Conservation (phyloP, 768 basidiomycete species). For the Phlebiopsis flavidoalba region DNA sequence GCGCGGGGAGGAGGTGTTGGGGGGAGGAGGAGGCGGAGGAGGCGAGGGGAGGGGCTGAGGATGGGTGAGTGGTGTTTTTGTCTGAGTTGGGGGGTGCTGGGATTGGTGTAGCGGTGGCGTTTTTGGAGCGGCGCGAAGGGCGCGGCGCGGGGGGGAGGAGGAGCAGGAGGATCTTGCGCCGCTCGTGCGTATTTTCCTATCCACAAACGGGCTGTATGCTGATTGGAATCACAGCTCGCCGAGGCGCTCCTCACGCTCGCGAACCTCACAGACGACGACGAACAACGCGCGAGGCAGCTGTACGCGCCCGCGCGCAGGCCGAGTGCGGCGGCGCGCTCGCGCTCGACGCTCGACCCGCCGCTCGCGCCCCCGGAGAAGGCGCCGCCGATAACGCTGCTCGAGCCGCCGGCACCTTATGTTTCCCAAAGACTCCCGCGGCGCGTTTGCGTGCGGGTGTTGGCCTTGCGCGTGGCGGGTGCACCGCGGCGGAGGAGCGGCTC, state of each 20-base stretch:
- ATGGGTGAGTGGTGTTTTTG: constrained; percentile 36
- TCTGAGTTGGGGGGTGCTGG: constrained; percentile 24
- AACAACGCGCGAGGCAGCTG: constrained; percentile 41
- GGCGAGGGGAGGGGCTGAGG: constrained; percentile 44
- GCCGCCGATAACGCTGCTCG: neutral
- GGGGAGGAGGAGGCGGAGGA: constrained; percentile 48
- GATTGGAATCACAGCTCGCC: constrained; percentile 30
- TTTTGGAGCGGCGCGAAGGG: constrained; percentile 29
- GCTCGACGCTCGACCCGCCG: constrained; percentile 20
- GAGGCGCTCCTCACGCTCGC: constrained; percentile 58
- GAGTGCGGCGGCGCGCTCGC: constrained; percentile 39
- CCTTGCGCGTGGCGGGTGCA: too few species aligned
- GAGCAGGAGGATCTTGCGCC: constrained; percentile 15
- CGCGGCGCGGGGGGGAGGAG: constrained; percentile 11
- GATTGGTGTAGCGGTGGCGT: constrained; percentile 22
- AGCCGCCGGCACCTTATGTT: neutral
- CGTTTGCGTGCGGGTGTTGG: too few species aligned
- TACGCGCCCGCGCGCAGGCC: constrained; percentile 43
- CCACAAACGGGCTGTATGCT: neutral
- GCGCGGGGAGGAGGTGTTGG: constrained; percentile 34
- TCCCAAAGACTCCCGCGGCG: too few species aligned
- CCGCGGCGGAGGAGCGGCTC: too few species aligned
- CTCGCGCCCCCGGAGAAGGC: neutral
- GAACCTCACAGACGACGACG: constrained; percentile 47
- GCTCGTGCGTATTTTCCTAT: constrained; percentile 10